A percentile compares a stretch with the other conserved stretches of the same genome.
These are phyloP conservation scores for Trichoderma sp. DNA, from an alignment of 2,329 filamentous ascomycete genomes.

Conservation along the genomic window DNA sequence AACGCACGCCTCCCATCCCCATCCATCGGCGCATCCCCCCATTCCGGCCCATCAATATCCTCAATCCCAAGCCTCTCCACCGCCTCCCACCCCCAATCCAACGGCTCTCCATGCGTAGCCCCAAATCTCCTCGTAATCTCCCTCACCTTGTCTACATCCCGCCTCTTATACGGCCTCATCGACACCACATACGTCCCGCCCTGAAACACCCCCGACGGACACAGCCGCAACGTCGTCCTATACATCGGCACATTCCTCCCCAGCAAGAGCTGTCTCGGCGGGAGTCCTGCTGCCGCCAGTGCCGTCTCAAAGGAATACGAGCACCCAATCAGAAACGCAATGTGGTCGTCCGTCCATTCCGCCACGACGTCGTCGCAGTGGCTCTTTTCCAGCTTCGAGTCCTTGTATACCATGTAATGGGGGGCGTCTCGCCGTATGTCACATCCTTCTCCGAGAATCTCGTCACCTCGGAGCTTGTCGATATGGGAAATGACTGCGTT, in stretches of 20 bases:
- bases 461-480: slow-evolving; percentile 21
- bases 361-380: slow-evolving; percentile 42
- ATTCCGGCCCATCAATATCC: slow-evolving; percentile 52
- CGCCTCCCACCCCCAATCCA: slow-evolving; percentile 63
- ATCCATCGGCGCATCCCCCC: slow-evolving; percentile 50
- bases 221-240: slow-evolving; percentile 52
- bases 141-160: slow-evolving; percentile 51
- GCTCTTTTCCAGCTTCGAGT: slow-evolving; percentile 40
- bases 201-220: slow-evolving; percentile 56
- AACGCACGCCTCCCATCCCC: slow-evolving; percentile 37
- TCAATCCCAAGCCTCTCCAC: slow-evolving; percentile 50
- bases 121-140: slow-evolving; percentile 53
- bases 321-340: slow-evolving; percentile 62
- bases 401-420: slow-evolving; percentile 55
- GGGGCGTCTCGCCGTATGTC: slow-evolving; percentile 59
- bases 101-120: slow-evolving; percentile 60
- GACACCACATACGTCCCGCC: slow-evolving; percentile 56
- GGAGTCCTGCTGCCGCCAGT: slow-evolving; percentile 47
- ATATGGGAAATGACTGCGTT: slow-evolving; percentile 36
- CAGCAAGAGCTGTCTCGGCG: slow-evolving; percentile 48
- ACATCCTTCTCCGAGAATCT: slow-evolving; percentile 38
- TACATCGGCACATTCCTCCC: slow-evolving; percentile 60
- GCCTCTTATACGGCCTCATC: slow-evolving; percentile 55
- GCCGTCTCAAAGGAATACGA: slow-evolving; percentile 62
- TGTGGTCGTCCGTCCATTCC: slow-evolving; percentile 56